Evolutionary conservation across 805 yeast genomes (phyloP).

Genomic region (Candida schatavii): DNA sequence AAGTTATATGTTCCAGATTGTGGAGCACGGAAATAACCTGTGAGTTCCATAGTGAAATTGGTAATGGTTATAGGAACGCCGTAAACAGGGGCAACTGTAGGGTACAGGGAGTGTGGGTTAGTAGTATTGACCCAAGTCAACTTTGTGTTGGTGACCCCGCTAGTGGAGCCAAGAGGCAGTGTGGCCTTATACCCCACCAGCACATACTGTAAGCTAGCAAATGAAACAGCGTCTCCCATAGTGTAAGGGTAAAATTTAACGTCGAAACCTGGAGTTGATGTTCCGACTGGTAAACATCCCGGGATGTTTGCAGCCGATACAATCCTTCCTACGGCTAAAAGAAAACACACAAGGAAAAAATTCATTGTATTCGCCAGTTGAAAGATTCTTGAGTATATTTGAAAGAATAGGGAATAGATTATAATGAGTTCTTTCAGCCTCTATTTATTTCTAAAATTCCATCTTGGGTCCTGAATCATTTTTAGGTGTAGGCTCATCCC

Average conservation of each 20-base stretch:
- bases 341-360: too few relatives aligned
- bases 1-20: constrained; percentile 24
- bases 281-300: constrained; percentile 3
- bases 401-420: too few relatives aligned
- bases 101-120: background rate
- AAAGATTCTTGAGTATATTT: too few relatives aligned
- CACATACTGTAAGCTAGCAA: background rate
- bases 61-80: constrained; percentile 9
- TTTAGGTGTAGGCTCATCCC: too few relatives aligned
- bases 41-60: constrained; percentile 16
- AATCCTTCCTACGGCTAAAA: too few relatives aligned
- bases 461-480: too few relatives aligned
- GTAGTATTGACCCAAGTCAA: background rate
- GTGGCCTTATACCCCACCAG: background rate
- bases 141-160: background rate
- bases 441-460: too few relatives aligned
- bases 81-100: background rate
- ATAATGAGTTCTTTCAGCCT: too few relatives aligned
- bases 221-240: background rate
- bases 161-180: background rate
- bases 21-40: constrained; percentile 18
- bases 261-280: background rate
- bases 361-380: too few relatives aligned
- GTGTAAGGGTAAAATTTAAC: constrained; percentile 3
- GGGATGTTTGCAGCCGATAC: constrained; percentile 5